These are phyloP conservation scores for Leccinum subtestaceum DNA, from an alignment of 768 basidiomycete species.

Conservation along the genomic window DNA sequence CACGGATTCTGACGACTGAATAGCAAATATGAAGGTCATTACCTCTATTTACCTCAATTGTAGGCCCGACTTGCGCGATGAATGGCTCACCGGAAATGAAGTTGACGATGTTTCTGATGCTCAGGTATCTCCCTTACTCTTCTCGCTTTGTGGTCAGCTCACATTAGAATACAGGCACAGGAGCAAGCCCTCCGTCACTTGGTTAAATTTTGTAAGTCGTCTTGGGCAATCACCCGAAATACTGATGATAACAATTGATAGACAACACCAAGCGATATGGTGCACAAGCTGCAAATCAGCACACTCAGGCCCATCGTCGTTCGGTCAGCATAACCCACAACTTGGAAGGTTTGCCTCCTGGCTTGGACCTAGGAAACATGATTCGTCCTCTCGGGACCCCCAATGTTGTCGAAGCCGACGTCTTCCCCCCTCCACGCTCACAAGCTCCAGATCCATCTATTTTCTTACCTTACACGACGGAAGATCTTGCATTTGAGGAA, in stretches of 20 bases:
- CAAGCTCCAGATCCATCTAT: constrained; percentile 80
- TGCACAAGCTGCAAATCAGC: constrained; percentile 45
- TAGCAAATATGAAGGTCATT: constrained; percentile 99
- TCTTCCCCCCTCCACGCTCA: constrained; percentile 91
- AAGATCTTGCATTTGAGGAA: constrained; percentile 92
- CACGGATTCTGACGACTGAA: constrained; percentile 14
- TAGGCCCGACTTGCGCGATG: constrained; percentile 93
- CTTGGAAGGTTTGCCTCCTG: constrained; percentile 71
- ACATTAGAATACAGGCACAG: constrained; percentile 61
- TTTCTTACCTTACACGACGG: constrained; percentile 88
- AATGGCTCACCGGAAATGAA: constrained; percentile 94
- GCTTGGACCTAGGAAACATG: constrained; percentile 70
- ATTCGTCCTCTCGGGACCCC: constrained; percentile 75
- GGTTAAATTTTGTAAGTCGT: constrained; percentile 84
- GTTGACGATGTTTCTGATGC: constrained; percentile 92
- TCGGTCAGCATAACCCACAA: constrained; percentile 83
- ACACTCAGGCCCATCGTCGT: constrained; percentile 67
- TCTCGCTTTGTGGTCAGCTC: constrained; percentile 6
- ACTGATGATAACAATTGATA: constrained; percentile 29
- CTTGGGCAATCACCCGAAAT: background rate
- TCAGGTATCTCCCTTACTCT: constrained; percentile 48
- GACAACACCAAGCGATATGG: constrained; percentile 93
- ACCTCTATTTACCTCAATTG: constrained; percentile 98
- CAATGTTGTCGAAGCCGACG: constrained; percentile 79
- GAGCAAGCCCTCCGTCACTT: constrained; percentile 92